These are phyloP conservation scores for Phanerochaete carnosa DNA, from an alignment of 768 basidiomycete species.

Conservation along the genomic window DNA sequence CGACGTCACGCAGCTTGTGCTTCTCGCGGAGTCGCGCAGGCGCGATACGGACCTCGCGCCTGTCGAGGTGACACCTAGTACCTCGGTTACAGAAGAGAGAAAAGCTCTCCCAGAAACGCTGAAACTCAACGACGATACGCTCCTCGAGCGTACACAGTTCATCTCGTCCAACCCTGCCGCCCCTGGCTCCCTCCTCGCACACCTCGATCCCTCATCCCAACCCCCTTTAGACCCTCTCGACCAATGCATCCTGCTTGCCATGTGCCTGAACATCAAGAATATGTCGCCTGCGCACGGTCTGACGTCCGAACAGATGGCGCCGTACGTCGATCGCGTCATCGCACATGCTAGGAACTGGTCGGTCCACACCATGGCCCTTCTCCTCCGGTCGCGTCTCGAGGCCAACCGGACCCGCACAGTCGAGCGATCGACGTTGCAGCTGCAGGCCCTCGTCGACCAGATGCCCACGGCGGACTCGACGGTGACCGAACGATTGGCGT, in stretches of 20 bases:
- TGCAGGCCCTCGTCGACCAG: slow-evolving; percentile 94
- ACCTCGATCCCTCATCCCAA: slow-evolving; percentile 80
- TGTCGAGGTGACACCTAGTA: slow-evolving; percentile 5
- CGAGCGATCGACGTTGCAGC: slow-evolving; percentile 87
- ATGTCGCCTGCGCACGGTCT: slow-evolving; percentile 88
- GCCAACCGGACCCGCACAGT: slow-evolving; percentile 86
- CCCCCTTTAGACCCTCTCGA: slow-evolving; percentile 90
- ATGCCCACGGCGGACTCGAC: slow-evolving; percentile 86
- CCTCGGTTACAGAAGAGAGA: not conserved
- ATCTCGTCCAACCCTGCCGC: slow-evolving; percentile 64
- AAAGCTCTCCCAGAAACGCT: slow-evolving; percentile 62
- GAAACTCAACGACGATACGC: slow-evolving; percentile 89
- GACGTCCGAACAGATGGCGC: slow-evolving; percentile 87
- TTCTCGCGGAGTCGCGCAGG: slow-evolving; percentile 84
- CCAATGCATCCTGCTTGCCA: slow-evolving; percentile 86
- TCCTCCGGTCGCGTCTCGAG: slow-evolving; percentile 91
- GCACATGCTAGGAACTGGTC: slow-evolving; percentile 93
- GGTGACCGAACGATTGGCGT: slow-evolving; percentile 69
- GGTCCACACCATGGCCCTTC: slow-evolving; percentile 92
- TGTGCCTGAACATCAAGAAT: slow-evolving; percentile 89
- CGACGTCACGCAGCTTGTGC: slow-evolving; percentile 84
- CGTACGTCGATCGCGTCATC: slow-evolving; percentile 88
- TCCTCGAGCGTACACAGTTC: slow-evolving; percentile 91
- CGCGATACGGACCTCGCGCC: slow-evolving; percentile 6
- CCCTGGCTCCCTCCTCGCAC: slow-evolving; percentile 46